Evolutionary conservation across 169 alveolate species (phyloP), one percentile per base, ranked within the genome.

Genomic region (Theileria parva): DNA sequence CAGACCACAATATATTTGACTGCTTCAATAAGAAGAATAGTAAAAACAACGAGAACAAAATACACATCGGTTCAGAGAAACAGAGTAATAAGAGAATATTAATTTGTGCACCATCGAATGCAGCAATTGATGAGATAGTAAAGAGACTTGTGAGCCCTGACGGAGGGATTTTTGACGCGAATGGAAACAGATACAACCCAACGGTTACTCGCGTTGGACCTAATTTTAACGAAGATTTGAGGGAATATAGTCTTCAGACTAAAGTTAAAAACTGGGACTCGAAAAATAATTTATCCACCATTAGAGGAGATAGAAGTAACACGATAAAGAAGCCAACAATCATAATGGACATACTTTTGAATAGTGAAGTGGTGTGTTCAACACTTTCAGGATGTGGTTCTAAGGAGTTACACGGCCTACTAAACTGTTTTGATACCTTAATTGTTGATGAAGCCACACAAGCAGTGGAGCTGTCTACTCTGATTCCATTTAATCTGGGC

Each of bases 81-180:
- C 74, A 73, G 66, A 72, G 86, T 51, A 78, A 84, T 27, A 61
- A 88, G 72, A 85, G 94, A 55, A 92, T 98, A 30, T 88, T 98
- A 37, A 96, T 98, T 55, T 98, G 99, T 79, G 99, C 99, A 23
- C 99, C 99, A 25, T 97, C 99, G 37, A 98, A 98, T 80, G 98
- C 99, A 17, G 99, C 99, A 0, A 96, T 98, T n/a, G 99, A 98
- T 89, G 99, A 97, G 86, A 97, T 98, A 34, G 95, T 97, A 19
- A 88, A 97, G 74, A 92, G 98, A n/a, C 89, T 97, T 61, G 80
- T 89, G 57, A 69, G 91, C 17, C 60, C 86, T 2, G 94, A 92
- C 5, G 97, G 95, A 9, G 98, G 98, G 0, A 95, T 95, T 39
- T 93, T 92, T 64, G 96, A 93, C 74, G 81, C 86, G 23, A 74